Base-by-base conservation (phyloP, 1,139 yeast species). In the Citeromyces hawaiiensis region DNA sequence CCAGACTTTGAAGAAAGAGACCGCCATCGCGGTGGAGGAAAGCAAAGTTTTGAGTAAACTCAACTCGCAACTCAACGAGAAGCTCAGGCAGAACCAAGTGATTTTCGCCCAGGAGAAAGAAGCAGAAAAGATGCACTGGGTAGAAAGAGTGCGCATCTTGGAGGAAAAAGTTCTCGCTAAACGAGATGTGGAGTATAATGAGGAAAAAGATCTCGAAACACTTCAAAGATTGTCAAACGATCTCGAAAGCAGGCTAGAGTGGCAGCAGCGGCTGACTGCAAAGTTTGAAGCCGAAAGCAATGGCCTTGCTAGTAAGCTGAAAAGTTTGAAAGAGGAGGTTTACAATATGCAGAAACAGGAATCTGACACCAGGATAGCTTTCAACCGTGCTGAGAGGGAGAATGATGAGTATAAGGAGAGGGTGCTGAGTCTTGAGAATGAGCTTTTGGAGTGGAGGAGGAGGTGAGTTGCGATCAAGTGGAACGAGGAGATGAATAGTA, bases 371-470 rank as follows among this genome's bases (percentile, higher is more conserved):
- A 57, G 60, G 34, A 49, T 70, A 41, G 57, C 57, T 17, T 55
- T 66, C 15, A 64, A 68, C 39, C 56, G 72, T 35, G 61, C 70
- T 0, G 64, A 61, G 40, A 58, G 78, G 38, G 76, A 72, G 44
- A 57, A 67, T 9, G 57, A 68, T 6, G 78, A 75, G 39, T 59
- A 70, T 46, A 72, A 71, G 47, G 85, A 78, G 45, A 61, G 61
- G 37, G 59, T 72, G 40, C 56, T 76, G 43, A 59, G 70, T 42
- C 55, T 80, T 46, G 87, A 83, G 55, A 72, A 66, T 49, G 94
- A 83, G 52, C 58, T 81, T 14, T 65, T 72, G 38, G 77, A 74
- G 43, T 76, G 87, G 74, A 72, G 49, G 39, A 44, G 37, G 21
- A 19, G 21, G 21, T 19, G 21, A 81, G 82, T 83, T n/a, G n/a